Conservation (phyloP, 2,329 filamentous ascomycete genomes). For the Fusarium subtropicale region DNA sequence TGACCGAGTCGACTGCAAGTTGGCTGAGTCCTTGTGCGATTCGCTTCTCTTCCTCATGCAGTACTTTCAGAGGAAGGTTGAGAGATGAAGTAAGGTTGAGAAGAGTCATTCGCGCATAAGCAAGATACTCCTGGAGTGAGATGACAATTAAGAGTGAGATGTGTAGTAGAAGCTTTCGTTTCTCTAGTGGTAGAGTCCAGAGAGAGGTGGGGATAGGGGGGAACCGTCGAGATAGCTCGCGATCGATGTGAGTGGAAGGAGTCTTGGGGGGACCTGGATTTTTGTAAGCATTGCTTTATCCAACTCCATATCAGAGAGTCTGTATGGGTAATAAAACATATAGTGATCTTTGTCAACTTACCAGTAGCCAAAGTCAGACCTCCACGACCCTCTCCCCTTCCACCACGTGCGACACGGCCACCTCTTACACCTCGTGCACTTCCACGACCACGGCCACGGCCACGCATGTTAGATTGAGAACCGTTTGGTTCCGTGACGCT, state of each 20-base stretch:
- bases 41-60: constrained; percentile 79
- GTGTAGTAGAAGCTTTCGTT: constrained; percentile 76
- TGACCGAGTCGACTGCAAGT: constrained; percentile 67
- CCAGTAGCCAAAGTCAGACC: constrained; percentile 52
- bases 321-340: neutral
- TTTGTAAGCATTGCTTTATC: constrained; percentile 12
- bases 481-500: constrained; percentile 59
- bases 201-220: constrained; percentile 71
- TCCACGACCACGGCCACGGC: constrained; percentile 55
- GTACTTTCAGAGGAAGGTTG: constrained; percentile 70
- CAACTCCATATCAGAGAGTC: neutral
- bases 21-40: constrained; percentile 80
- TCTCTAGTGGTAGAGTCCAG: constrained; percentile 68
- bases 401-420: constrained; percentile 49
- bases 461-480: constrained; percentile 46
- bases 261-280: constrained; percentile 54
- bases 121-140: constrained; percentile 80
- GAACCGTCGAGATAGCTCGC: constrained; percentile 62
- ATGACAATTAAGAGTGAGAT: constrained; percentile 77
- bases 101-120: constrained; percentile 78
- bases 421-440: constrained; percentile 46
- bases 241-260: constrained; percentile 59
- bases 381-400: constrained; percentile 48
- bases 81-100: constrained; percentile 77
- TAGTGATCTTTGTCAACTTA: constrained; percentile 41